Conservation (phyloP, 257 asterid genomes). For the Salvia splendens region DNA sequence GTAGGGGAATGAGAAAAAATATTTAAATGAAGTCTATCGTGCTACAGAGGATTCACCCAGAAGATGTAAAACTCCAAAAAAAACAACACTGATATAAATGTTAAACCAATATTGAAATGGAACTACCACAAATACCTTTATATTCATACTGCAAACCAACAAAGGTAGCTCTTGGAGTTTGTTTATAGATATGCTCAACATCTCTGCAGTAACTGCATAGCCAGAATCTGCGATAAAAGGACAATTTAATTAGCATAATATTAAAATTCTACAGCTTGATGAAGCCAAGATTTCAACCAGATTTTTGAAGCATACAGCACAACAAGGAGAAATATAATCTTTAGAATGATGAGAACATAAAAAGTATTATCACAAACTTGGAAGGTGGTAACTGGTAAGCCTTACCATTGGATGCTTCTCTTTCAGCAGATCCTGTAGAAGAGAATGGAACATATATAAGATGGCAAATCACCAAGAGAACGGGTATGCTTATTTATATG, state of each 20-base stretch:
- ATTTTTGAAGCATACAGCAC: slow-evolving; percentile 34
- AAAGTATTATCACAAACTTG: slow-evolving; percentile 9
- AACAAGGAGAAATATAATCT: slow-evolving; percentile 20
- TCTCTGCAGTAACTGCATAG: slow-evolving; percentile 42
- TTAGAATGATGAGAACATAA: slow-evolving; percentile 14
- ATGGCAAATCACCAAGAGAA: slow-evolving; percentile 26
- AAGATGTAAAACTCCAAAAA: slow-evolving; percentile 22
- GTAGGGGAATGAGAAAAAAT: slow-evolving; percentile 19
- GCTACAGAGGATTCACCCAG: slow-evolving; percentile 2
- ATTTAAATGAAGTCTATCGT: not conserved
- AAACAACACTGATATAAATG: slow-evolving; percentile 19
- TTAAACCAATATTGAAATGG: slow-evolving; percentile 19
- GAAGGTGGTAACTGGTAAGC: slow-evolving; percentile 31
- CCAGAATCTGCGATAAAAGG: slow-evolving; percentile 53
- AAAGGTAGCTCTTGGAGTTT: slow-evolving; percentile 82
- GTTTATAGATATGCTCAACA: slow-evolving; percentile 46
- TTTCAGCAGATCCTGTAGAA: slow-evolving; percentile 51
- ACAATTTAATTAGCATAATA: slow-evolving; percentile 39
- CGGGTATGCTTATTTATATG: slow-evolving; percentile 4
- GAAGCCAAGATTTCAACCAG: slow-evolving; percentile 37
- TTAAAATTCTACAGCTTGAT: slow-evolving; percentile 33
- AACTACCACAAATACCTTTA: slow-evolving; percentile 52
- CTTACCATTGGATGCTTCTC: slow-evolving; percentile 47
- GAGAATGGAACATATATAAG: slow-evolving; percentile 28
- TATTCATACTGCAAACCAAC: slow-evolving; percentile 64